Percentiles rank a stretch among this genome's conserved stretches.
Evolutionary conservation across 148 eudicot species (phyloP).

Genomic region (Fagopyrum tataricum): DNA sequence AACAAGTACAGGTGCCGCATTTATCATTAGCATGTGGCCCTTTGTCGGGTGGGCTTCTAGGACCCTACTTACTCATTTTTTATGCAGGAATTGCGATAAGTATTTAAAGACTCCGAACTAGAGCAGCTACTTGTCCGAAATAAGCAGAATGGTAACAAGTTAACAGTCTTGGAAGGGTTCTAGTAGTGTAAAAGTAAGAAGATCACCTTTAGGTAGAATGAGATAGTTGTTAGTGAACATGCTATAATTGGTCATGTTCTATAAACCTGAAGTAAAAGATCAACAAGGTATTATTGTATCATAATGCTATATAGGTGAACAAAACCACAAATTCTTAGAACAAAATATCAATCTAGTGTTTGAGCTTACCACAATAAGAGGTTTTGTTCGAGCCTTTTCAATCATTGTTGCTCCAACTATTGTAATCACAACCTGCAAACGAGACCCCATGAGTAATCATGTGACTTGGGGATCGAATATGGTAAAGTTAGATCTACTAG

Average conservation of each 20-base stretch:
- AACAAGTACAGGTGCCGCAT: slow-evolving; percentile 61
- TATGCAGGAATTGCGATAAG: no score
- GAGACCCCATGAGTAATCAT: neutral
- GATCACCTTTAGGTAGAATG: slow-evolving; percentile 76
- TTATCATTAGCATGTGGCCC: slow-evolving; percentile 37
- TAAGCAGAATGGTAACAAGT: neutral
- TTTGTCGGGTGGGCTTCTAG: no score
- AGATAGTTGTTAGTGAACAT: slow-evolving; percentile 46
- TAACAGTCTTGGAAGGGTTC: neutral
- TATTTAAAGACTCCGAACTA: no score
- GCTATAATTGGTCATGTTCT: slow-evolving; percentile 66
- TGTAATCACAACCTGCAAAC: slow-evolving; percentile 51
- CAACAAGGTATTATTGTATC: neutral
- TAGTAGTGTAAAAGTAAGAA: neutral
- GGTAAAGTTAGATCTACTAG: slow-evolving; percentile 1
- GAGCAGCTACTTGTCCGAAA: slow-evolving; percentile 28
- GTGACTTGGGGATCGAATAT: neutral
- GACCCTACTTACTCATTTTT: no score
- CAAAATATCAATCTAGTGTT: no score
- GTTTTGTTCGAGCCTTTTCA: slow-evolving; percentile 83
- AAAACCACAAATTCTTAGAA: no score
- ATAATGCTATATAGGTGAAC: no score
- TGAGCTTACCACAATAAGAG: slow-evolving; percentile 59
- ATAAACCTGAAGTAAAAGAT: slow-evolving; percentile 43
- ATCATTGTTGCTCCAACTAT: slow-evolving; percentile 53